A percentile compares a stretch with the other conserved stretches of the same genome.
Evolutionary conservation across 1,284 basidiomycete genomes (phyloP).

Genomic region (Uromyces viciae-fabae): DNA sequence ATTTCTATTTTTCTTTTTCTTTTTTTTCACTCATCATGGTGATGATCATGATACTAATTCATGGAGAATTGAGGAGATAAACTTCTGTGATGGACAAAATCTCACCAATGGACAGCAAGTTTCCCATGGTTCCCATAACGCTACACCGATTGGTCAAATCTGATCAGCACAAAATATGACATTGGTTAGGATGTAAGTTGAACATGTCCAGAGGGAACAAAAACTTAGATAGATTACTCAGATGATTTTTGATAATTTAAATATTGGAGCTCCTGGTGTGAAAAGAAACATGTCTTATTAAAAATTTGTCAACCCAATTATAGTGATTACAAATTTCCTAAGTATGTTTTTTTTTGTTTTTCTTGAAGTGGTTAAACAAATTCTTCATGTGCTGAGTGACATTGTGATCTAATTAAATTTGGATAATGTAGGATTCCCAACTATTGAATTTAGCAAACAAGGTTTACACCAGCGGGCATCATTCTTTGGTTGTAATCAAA

Average conservation of each 20-base stretch:
- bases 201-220: no score
- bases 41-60: not conserved
- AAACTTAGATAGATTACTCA: no score
- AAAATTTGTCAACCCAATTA: conserved; percentile 29
- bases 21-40: no score
- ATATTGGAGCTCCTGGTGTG: no score
- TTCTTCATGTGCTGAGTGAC: no score
- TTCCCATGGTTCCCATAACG: conserved; percentile 25
- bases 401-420: not conserved
- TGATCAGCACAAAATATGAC: conserved; percentile 26
- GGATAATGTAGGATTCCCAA: conserved; percentile 27
- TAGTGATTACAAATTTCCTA: conserved; percentile 32
- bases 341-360: not conserved
- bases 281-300: conserved; percentile 40
- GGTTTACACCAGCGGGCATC: conserved; percentile 39
- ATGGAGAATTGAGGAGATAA: not conserved
- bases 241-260: no score
- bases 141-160: conserved; percentile 35
- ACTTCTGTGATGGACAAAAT: conserved; percentile 22
- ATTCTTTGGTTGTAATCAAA: conserved; percentile 36
- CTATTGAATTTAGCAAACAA: conserved; percentile 11
- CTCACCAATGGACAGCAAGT: conserved; percentile 35
- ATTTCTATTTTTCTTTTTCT: not conserved
- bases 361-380: not conserved
- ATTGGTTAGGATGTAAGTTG: conserved; percentile 33